Conservation (phyloP, 129 eudicot species). For the Artemisia argyi region DNA sequence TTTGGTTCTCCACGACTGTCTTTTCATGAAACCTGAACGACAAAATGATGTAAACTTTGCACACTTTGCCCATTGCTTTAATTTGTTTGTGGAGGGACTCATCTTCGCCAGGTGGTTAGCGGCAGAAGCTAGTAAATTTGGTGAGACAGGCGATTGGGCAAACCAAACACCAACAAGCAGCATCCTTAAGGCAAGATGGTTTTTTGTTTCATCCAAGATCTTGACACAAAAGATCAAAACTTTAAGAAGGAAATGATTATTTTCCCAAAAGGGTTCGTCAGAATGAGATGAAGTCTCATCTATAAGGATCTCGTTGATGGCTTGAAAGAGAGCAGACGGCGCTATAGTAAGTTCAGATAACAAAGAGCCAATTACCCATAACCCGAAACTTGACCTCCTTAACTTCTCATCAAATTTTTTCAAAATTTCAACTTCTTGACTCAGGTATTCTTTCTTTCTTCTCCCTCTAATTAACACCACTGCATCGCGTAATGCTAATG, state of each 20-base stretch:
- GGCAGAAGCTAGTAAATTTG: conserved; percentile 62
- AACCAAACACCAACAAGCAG: conserved; percentile 89
- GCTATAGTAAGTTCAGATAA: conserved; percentile 61
- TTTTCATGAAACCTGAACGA: conserved; percentile 50
- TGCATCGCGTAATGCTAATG: conserved; percentile 68
- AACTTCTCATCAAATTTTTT: conserved; percentile 66
- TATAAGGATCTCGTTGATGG: conserved; percentile 46
- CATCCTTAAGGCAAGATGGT: conserved; percentile 64
- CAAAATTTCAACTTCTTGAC: conserved; percentile 54
- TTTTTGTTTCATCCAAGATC: conserved; percentile 52
- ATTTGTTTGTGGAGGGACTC: conserved; percentile 35
- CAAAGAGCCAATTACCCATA: conserved; percentile 65
- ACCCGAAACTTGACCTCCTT: conserved; percentile 74
- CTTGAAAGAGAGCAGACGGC: conserved; percentile 71
- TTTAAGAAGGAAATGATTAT: conserved; percentile 56
- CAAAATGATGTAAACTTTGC: conserved; percentile 40
- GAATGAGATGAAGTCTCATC: conserved; percentile 44
- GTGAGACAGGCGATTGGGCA: conserved; percentile 72
- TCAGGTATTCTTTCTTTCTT: conserved; percentile 54
- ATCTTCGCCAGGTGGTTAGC: conserved; percentile 41
- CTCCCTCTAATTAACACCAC: conserved; percentile 60
- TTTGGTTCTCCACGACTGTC: conserved; percentile 59
- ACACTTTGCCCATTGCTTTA: conserved; percentile 62
- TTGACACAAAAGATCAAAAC: conserved; percentile 54
- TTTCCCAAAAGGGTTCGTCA: conserved; percentile 61